Conservation (phyloP, 2,329 filamentous ascomycete genomes). For the Aspergillus japonicus region DNA sequence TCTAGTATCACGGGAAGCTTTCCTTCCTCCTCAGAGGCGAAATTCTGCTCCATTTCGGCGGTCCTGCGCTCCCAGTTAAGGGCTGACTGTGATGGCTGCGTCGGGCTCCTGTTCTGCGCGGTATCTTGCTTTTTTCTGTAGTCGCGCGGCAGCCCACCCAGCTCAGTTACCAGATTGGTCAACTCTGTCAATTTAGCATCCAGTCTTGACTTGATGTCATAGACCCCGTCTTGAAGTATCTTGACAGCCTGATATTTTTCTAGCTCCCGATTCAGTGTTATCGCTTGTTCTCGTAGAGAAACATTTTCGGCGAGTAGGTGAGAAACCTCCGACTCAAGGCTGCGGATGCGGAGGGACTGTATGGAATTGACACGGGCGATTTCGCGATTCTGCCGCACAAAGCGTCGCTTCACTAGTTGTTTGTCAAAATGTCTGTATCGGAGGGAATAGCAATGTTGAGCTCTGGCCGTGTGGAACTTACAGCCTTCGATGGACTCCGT, state of each 20-base stretch:
- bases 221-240: conserved; percentile 48
- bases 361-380: conserved; percentile 63
- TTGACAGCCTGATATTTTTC: conserved; percentile 48
- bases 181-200: conserved; percentile 59
- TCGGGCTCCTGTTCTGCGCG: conserved; percentile 14
- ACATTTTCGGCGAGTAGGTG: conserved; percentile 62
- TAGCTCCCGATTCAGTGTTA: conserved; percentile 56
- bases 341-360: conserved; percentile 64
- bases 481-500: conserved; percentile 49
- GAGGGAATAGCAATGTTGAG: not conserved
- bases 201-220: conserved; percentile 54
- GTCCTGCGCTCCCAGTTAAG: conserved; percentile 17
- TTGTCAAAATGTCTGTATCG: not conserved
- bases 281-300: conserved; percentile 57
- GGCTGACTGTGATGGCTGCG: not conserved
- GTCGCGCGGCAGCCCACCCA: conserved; percentile 47
- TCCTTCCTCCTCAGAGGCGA: conserved; percentile 30
- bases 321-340: conserved; percentile 61
- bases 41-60: conserved; percentile 16
- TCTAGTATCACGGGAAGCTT: conserved; percentile 60
- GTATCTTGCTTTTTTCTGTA: conserved; percentile 22
- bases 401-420: conserved; percentile 59
- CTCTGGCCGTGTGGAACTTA: conserved; percentile 30
- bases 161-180: conserved; percentile 53
- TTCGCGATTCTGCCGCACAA: conserved; percentile 65